Base-by-base conservation (phyloP, 1,284 basidiomycete genomes). In the Sanghuangporus sanghuang region DNA sequence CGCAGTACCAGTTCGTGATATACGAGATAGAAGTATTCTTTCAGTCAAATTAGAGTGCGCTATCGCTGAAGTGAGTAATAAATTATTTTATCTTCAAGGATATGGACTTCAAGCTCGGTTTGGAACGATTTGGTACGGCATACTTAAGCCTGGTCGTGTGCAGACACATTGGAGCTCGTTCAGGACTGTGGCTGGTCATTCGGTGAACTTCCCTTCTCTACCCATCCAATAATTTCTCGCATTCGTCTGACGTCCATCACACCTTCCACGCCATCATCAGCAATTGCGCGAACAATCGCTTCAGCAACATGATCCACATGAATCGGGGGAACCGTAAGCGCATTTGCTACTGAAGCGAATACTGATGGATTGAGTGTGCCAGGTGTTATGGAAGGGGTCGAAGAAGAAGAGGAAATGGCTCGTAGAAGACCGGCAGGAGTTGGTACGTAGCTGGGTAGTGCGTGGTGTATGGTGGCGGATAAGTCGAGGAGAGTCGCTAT, bases 301-400 rank as follows among this genome's bases (percentile, higher is more conserved):
- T 90, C 86, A 1, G 91, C 96, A 44, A 99, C 94, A 65, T 96
- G 95, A 70, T 99, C 96, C 32, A 98, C 93, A 72, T 99, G 96
- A 55, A 99, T 86, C 0, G 97, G 95, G 32, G 90, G 93, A 60
- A 90, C 89, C 11, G 83, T 84, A 64, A 96, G 74, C 23, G 90
- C 86, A 62, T 90, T 87, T 3, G 92, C 86, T 38, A 98, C 77
- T 1, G 92, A 87, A 42, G 87, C 81, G 36, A 87, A 74, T 9
- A 83, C 72, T 27, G 86, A 85, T 40, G 76, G 69, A 59, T 69
- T 61, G n/a, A 72, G 69, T 18, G 71, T 73, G 65, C 64, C 71
- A 4, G 53, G 53, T 36, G 53, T 8, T n/a, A 38, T 7, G 7
- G 16, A n/a, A 63, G 68, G 65, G 44, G 49, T 21, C 6, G 35